Evolutionary conservation across 1,284 basidiomycete species (phyloP), one percentile per base, ranked within the genome.

Genomic region (Vanrija sp.): DNA sequence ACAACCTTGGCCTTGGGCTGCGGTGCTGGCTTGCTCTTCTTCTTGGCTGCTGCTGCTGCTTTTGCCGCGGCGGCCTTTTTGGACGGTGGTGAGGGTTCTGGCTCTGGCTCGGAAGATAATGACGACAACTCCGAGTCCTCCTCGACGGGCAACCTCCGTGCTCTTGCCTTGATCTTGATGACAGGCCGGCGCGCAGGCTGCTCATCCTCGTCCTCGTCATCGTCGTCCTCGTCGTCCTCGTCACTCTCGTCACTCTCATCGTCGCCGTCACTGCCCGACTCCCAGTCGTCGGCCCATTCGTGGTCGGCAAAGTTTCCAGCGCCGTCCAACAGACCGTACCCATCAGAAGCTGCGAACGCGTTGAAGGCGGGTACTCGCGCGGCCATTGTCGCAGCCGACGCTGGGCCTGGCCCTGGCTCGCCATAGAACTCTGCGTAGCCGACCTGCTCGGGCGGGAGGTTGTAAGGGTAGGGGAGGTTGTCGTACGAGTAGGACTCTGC

Each of bases 341-440:
- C 64, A 40, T 74, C 67, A 0, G 65, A 58, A 5, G 67, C 67
- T 6, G 76, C 68, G 51, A 76, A 76, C 6, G 71, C 72, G 58
- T 74, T 76, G 70, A 76, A 76, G 2, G 70, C 55, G 19, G 69
- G 61, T 21, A 68, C 60, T 21, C 69, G 57, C 10, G 67, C 64
- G 3, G 67, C 66, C 53, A 71, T 64, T 18, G 62, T 57, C n/a
- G 67, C 63, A 18, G 67, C 60, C 0, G 69, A 65, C 1, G 65
- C 51, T 0, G 71, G 73, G 5, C 73, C 73, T 1, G 71, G 67
- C 9, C 68, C 70, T 3, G 58, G 38, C 52, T 74, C 68, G 29
- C 70, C 73, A 46, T 60, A 70, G 51, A 74, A 74, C 43, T 74
- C 72, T 38, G 66, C 58, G 57, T 71, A 69, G 16, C 67, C 63